Percentiles rank a stretch among this genome's conserved stretches.
These are phyloP conservation scores for Calonectria hawksworthii DNA, from an alignment of 2,329 filamentous ascomycete genomes.

Conservation along the genomic window DNA sequence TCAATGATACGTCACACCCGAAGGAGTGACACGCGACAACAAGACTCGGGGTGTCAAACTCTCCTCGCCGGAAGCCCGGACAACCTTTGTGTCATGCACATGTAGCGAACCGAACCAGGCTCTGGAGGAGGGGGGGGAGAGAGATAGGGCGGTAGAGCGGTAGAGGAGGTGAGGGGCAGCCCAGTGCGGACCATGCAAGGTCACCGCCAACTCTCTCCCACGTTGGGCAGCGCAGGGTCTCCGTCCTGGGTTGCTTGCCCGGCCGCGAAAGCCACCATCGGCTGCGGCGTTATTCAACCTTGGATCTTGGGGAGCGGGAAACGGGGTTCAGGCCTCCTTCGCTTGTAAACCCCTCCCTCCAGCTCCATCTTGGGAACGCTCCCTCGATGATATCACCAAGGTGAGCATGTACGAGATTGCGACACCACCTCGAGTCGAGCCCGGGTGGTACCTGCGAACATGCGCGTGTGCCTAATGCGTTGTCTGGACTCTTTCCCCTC, in stretches of 20 bases:
- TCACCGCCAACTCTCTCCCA: constrained; percentile 29
- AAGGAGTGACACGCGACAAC: neutral
- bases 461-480: neutral
- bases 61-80: neutral
- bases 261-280: constrained; percentile 17
- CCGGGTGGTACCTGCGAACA: constrained; percentile 6
- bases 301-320: constrained; percentile 17
- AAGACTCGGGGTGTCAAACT: neutral
- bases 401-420: constrained; percentile 16
- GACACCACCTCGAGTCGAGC: constrained; percentile 15
- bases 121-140: neutral
- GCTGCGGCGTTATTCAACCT: constrained; percentile 21
- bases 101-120: constrained; percentile 7
- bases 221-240: constrained; percentile 39
- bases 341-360: neutral
- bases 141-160: neutral
- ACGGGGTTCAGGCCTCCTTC: constrained; percentile 18
- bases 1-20: constrained; percentile 17
- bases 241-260: neutral
- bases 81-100: constrained; percentile 6
- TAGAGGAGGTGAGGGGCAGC: neutral
- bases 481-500: neutral
- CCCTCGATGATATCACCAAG: constrained; percentile 23
- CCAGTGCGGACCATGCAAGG: neutral
- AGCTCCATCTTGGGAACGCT: neutral